These are phyloP conservation scores for Nothophoma quercina DNA, from an alignment of 2,329 filamentous ascomycete species.

Conservation along the genomic window DNA sequence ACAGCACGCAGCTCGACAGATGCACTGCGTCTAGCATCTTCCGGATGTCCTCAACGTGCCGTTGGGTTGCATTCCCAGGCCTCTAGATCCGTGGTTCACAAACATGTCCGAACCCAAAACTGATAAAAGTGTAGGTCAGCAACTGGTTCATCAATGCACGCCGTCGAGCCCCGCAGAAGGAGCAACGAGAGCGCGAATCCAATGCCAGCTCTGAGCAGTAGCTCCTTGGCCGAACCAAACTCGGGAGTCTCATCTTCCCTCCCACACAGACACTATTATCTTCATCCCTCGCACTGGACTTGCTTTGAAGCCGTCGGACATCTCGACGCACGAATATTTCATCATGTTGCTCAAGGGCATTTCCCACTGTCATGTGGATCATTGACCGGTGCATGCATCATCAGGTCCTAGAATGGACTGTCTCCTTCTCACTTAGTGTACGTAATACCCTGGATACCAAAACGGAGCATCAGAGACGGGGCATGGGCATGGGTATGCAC, in stretches of 20 bases:
- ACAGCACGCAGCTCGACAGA: slow-evolving; percentile 57
- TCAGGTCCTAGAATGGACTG: not conserved
- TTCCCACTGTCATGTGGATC: slow-evolving; percentile 1
- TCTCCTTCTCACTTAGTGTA: slow-evolving; percentile 3
- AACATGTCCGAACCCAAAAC: slow-evolving; percentile 1
- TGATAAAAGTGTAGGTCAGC: slow-evolving; percentile 60
- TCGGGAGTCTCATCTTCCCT: not conserved
- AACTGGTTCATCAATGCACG: slow-evolving; percentile 86
- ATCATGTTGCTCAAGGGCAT: not conserved
- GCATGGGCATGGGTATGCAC: slow-evolving; percentile 5
- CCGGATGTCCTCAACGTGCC: slow-evolving; percentile 11
- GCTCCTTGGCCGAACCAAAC: not conserved
- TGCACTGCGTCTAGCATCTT: slow-evolving; percentile 31
- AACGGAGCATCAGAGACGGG: slow-evolving; percentile 21
- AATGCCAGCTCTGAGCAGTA: slow-evolving; percentile 17
- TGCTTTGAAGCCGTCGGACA: slow-evolving; percentile 13
- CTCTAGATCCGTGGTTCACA: not conserved
- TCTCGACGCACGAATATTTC: not conserved
- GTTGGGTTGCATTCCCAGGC: not conserved
- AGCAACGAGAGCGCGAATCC: slow-evolving; percentile 38
- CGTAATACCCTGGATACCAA: slow-evolving; percentile 28
- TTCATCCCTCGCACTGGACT: slow-evolving; percentile 12
- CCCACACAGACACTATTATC: not conserved
- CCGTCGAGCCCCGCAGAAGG: slow-evolving; percentile 57
- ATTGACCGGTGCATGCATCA: slow-evolving; percentile 8